Evolutionary conservation across 2,329 filamentous ascomycete species (phyloP), one percentile per base, ranked within the genome.

Genomic region (Bipolaris cookei): DNA sequence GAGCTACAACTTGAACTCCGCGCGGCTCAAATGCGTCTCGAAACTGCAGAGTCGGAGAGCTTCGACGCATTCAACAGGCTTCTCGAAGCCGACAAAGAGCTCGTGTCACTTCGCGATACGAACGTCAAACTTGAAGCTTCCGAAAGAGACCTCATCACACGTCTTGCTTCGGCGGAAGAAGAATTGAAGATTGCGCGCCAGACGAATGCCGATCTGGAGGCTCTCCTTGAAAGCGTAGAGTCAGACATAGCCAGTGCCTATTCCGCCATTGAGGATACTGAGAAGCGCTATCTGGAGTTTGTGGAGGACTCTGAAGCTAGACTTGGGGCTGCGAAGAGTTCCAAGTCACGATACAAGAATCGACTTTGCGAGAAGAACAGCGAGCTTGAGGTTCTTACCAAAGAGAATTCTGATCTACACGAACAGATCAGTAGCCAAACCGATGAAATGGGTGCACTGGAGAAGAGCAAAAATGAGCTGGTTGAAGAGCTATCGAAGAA

Each of bases 301-400:
- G 51, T 73, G 0, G 57, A 67, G 20, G 67, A 71, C 14, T 71
- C 71, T 1, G 68, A 75, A 44, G 66, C 67, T 1, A 75, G 72
- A 43, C 51, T 77, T 8, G 58, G 63, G 10, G 67, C 66, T 18
- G 66, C 69, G 1, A 59, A 64, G n/a, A 61, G 48, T 13, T 66
- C 69, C 2, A 72, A 70, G 50, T 46, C 66, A 16, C 72, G 71
- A 41, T 76, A 75, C 58, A 72, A 73, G 56, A 67, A 62, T 39
- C 65, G 65, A 8, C 65, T 76, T 3, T 62, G 56, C 6, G 65
- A 68, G 11, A 67, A 59, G 18, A 66, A 65, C 34, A 72, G 67
- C 18, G 69, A 76, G 48, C 56, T 77, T 8, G 68, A 68, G 28
- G 56, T 64, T 3, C 49, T 75, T 18, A 61, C 60, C 35, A 64